A percentile compares a stretch with the other conserved stretches of the same genome.
Conservation (phyloP, 108 stramenopile species). For the Schizochytrium sp. region DNA sequence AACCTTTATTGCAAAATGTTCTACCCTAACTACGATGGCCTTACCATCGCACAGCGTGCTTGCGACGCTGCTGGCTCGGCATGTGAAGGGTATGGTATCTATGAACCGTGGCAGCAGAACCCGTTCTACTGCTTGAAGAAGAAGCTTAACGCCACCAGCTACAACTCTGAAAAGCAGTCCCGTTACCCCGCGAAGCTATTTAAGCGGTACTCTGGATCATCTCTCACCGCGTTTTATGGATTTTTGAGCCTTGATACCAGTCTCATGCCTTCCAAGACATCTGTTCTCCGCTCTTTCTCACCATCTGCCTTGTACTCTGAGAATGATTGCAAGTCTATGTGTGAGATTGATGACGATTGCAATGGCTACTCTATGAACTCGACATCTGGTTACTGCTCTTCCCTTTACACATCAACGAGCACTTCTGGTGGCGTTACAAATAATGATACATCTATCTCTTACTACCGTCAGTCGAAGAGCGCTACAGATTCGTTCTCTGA, state of each 20-base stretch:
- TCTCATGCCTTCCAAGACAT: background rate
- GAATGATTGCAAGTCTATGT: background rate
- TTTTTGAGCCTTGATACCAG: background rate
- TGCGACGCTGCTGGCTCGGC: background rate
- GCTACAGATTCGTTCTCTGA: background rate
- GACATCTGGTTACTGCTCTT: background rate
- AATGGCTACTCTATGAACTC: background rate
- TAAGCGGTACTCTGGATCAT: background rate
- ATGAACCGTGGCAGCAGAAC: conserved; percentile 15
- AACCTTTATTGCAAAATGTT: conserved; percentile 8
- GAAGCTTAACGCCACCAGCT: background rate
- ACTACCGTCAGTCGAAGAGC: background rate
- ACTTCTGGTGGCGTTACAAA: background rate
- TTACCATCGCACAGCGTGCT: background rate
- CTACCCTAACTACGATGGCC: conserved; percentile 2
- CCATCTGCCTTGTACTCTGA: background rate
- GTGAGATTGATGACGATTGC: conserved; percentile 21
- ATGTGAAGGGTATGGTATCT: background rate
- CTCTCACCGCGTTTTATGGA: background rate
- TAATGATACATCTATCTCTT: background rate
- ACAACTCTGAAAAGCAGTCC: background rate
- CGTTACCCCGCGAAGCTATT: conserved; percentile 3
- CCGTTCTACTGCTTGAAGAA: conserved; percentile 23
- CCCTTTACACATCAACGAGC: background rate
- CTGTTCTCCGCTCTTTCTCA: background rate